Evolutionary conservation across 306 rosid genomes (phyloP).

Genomic region (Coriaria nepalensis): DNA sequence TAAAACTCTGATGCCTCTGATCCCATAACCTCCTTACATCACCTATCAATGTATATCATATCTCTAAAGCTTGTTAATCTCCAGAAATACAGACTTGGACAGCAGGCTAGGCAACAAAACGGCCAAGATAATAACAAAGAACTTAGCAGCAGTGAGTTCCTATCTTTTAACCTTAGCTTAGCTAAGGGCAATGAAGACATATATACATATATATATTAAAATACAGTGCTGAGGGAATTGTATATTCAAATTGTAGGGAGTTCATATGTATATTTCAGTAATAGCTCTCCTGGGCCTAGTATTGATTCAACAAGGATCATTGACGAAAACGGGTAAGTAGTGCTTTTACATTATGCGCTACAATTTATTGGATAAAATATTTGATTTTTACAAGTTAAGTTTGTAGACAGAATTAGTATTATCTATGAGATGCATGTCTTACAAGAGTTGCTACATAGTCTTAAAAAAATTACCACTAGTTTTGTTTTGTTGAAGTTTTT

Average conservation of each 20-base stretch:
- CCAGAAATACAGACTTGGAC: conserved; percentile 93
- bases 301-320: conserved; percentile 33
- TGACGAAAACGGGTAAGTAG: conserved; percentile 45
- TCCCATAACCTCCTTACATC: neutral
- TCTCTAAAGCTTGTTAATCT: conserved; percentile 4
- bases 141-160: conserved; percentile 40
- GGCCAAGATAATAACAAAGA: conserved; percentile 39
- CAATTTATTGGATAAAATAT: too few relatives aligned
- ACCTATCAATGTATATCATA: conserved; percentile 1
- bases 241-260: conserved; percentile 22
- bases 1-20: conserved; percentile 3
- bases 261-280: conserved; percentile 41
- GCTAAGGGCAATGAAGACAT: too few relatives aligned
- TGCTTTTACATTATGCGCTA: conserved; percentile 1
- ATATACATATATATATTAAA: too few relatives aligned
- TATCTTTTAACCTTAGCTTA: too few relatives aligned
- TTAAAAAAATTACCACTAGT: too few relatives aligned
- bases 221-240: too few relatives aligned
- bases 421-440: too few relatives aligned
- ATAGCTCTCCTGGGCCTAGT: conserved; percentile 27
- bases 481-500: too few relatives aligned
- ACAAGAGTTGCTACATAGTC: too few relatives aligned
- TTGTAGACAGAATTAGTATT: too few relatives aligned
- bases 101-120: conserved; percentile 38
- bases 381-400: too few relatives aligned